Percentiles rank a stretch among this genome's conserved stretches.
Evolutionary conservation across 108 stramenopile species (phyloP).

Genomic region (Fistulifera solaris): DNA sequence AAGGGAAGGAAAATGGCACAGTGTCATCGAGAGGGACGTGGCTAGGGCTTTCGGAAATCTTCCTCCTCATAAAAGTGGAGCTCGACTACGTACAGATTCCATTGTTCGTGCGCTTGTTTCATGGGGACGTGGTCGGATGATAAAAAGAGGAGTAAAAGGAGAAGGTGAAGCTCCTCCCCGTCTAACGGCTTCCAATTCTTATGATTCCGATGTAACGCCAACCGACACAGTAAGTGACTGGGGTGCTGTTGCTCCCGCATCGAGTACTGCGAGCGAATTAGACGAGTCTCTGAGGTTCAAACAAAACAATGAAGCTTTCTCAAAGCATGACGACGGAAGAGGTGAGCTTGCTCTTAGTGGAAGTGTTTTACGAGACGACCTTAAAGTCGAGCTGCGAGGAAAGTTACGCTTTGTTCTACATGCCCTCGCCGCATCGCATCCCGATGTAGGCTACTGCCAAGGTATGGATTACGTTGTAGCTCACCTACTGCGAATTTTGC

Average conservation of each 20-base stretch:
- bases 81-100: slow-evolving; percentile 56
- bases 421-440: slow-evolving; percentile 66
- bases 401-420: slow-evolving; percentile 74
- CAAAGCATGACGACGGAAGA: background rate
- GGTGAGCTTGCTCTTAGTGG: slow-evolving; percentile 51
- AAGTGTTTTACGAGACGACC: slow-evolving; percentile 62
- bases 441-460: slow-evolving; percentile 81
- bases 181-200: background rate
- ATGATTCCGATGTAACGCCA: slow-evolving; percentile 21
- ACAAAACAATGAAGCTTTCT: background rate
- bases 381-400: slow-evolving; percentile 66
- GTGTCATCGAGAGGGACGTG: slow-evolving; percentile 77
- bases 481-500: slow-evolving; percentile 74
- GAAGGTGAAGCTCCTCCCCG: slow-evolving; percentile 24
- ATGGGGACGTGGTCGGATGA: slow-evolving; percentile 62
- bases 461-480: slow-evolving; percentile 89
- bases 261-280: slow-evolving; percentile 14
- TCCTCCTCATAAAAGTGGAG: slow-evolving; percentile 81
- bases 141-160: slow-evolving; percentile 52
- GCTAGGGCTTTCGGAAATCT: slow-evolving; percentile 75
- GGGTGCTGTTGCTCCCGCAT: slow-evolving; percentile 69
- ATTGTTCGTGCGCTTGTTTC: slow-evolving; percentile 81
- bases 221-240: slow-evolving; percentile 84
- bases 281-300: background rate
- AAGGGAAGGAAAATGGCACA: slow-evolving; percentile 62